A percentile compares a stretch with the other conserved stretches of the same genome.
These are phyloP conservation scores for Trichoderma sp. DNA, from an alignment of 2,329 filamentous ascomycete species.

Conservation along the genomic window DNA sequence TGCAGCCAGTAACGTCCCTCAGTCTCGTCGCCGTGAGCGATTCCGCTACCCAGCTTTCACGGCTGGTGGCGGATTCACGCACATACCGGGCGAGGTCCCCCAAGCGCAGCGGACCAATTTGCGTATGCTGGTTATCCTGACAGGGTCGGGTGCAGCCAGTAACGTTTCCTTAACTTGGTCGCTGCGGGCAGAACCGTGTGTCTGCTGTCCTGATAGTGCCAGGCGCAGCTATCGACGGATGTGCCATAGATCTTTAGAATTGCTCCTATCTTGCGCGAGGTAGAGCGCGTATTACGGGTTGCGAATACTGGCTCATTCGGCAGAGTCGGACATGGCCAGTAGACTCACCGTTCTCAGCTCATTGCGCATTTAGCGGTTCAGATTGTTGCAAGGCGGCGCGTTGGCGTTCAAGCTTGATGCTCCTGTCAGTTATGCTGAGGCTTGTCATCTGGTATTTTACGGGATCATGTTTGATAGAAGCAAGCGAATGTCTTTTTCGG, in stretches of 20 bases:
- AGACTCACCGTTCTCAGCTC: background rate
- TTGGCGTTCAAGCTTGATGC: background rate
- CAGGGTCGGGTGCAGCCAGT: conserved; percentile 4
- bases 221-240: background rate
- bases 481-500: background rate
- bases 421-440: background rate
- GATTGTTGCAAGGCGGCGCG: background rate
- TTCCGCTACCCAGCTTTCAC: background rate
- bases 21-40: background rate
- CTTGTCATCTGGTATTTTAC: background rate
- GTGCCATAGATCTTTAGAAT: no score
- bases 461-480: background rate
- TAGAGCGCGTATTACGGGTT: no score
- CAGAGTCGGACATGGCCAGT: no score
- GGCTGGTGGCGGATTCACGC: background rate
- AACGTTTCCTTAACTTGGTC: background rate
- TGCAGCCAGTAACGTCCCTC: background rate
- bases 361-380: background rate
- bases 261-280: no score
- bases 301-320: no score
- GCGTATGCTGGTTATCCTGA: conserved; percentile 4
- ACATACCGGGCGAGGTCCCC: background rate
- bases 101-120: background rate
- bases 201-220: background rate
- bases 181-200: background rate